Evolutionary conservation across 441 rosid species (phyloP).

Genomic region (Dalechampia spathulata): DNA sequence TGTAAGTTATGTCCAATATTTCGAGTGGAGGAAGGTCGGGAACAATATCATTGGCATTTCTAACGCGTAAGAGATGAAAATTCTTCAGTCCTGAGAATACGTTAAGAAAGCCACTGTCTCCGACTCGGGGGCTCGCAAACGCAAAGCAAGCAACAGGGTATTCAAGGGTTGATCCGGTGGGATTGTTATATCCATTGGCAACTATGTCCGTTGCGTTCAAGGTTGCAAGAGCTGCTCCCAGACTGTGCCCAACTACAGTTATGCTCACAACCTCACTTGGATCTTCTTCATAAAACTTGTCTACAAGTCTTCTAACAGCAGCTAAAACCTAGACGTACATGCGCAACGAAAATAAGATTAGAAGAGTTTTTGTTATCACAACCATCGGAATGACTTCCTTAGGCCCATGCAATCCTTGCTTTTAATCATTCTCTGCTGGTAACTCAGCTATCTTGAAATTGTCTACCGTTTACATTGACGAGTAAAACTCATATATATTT

Average conservation of each 20-base stretch:
- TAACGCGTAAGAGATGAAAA: not conserved
- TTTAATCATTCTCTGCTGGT: too few species aligned
- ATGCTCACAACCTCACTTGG: conserved; percentile 37
- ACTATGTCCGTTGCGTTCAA: conserved; percentile 41
- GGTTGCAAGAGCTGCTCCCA: conserved; percentile 39
- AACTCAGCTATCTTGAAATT: too few species aligned
- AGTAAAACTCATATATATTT: too few species aligned
- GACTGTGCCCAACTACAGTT: conserved; percentile 44
- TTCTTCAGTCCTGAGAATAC: not conserved
- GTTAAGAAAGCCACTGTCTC: conserved; percentile 12
- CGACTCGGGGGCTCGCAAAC: conserved; percentile 25
- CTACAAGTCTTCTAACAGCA: conserved; percentile 33
- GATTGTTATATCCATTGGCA: conserved; percentile 28
- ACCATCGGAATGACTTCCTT: too few species aligned
- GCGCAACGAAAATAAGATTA: too few species aligned
- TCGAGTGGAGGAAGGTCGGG: not conserved
- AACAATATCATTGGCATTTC: not conserved
- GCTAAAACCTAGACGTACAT: conserved; percentile 23
- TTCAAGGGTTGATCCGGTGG: not conserved
- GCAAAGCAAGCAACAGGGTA: conserved; percentile 22
- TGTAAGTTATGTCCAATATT: not conserved
- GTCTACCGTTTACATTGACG: too few species aligned
- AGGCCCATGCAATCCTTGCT: too few species aligned
- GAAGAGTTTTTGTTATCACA: too few species aligned
- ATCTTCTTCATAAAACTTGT: conserved; percentile 23